Base-by-base conservation (phyloP, 208 protist species). In the Giardia muris region DNA sequence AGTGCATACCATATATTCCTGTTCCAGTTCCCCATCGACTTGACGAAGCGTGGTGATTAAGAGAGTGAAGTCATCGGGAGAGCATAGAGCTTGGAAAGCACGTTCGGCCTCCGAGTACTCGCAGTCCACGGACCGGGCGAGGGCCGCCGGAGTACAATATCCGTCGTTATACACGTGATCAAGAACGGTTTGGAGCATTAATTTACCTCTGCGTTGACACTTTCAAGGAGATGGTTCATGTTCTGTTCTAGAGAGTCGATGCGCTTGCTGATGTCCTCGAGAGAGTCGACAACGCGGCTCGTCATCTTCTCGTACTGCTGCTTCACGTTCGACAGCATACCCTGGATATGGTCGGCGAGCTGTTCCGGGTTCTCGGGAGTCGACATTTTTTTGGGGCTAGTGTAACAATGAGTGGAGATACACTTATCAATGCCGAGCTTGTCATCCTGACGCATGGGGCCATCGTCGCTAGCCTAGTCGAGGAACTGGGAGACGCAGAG, bases 311-410 rank as follows among this genome's bases (percentile, higher is more conserved):
- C 57, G 19, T 76, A 30, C 57, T 76, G 57, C 19, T 76, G 57
- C 57, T 76, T 76, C 30, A 76, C 30, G 57, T 76, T 76, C 30
- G 30, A 30, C 30, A 76, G 57, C 57, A 76, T 10, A 10, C 19
- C 30, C 57, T 76, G 57, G 57, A 76, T 76, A 10, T 10, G 30
- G 19, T 76, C 57, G 57, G 57, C 57, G 30, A 76, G 57, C 57
- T 76, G 57, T 76, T 76, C 57, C 57, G 57, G 57, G 57, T 76
- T 76, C 57, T 76, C 57, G 19, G 57, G 57, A 76, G 57, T 76
- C 10, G 57, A 76, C 57, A 76, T 76, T 76, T n/a, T n/a, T n/a
- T n/a, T n/a, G n/a, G n/a, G n/a, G n/a, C n/a, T n/a, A n/a, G n/a
- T n/a, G n/a, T n/a, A n/a, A n/a, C n/a, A n/a, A n/a, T n/a, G n/a